Conservation (phyloP, 352 stramenopile species). For the Phytophthora tubulina region DNA sequence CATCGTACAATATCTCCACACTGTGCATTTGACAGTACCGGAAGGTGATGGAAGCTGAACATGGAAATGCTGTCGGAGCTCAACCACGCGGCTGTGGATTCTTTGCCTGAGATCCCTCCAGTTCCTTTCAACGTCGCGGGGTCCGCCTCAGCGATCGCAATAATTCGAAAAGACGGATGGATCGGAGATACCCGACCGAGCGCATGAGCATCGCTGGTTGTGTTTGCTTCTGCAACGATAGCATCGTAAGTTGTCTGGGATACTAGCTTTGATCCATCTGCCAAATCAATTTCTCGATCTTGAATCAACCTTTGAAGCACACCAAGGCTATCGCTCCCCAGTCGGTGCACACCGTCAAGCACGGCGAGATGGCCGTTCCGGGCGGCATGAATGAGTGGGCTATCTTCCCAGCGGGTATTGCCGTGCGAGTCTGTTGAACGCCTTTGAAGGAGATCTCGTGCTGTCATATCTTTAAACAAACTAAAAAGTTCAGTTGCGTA, state of each 20-base stretch:
- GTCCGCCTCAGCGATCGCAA: slow-evolving; percentile 84
- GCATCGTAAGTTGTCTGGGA: slow-evolving; percentile 65
- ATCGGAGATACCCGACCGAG: slow-evolving; percentile 65
- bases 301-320: slow-evolving; percentile 90
- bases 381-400: slow-evolving; percentile 91
- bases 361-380: slow-evolving; percentile 85
- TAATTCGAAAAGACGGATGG: slow-evolving; percentile 91
- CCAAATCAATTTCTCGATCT: slow-evolving; percentile 90
- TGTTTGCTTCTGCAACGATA: slow-evolving; percentile 34
- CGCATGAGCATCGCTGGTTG: slow-evolving; percentile 21
- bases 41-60: slow-evolving; percentile 78
- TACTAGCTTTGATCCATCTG: slow-evolving; percentile 89
- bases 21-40: slow-evolving; percentile 48
- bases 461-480: slow-evolving; percentile 95
- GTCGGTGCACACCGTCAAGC: slow-evolving; percentile 95
- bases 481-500: slow-evolving; percentile 92
- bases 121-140: slow-evolving; percentile 45
- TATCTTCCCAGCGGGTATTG: slow-evolving; percentile 94
- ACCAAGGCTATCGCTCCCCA: slow-evolving; percentile 91
- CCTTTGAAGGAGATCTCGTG: slow-evolving; percentile 92
- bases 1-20: slow-evolving; percentile 60
- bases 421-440: slow-evolving; percentile 88
- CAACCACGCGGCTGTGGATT: slow-evolving; percentile 71
- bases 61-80: slow-evolving; percentile 83
- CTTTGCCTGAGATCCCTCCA: slow-evolving; percentile 42